phyloP scores from a whole-genome alignment of 345 rosid genomes.

The Corchorus capsularis region DNA sequence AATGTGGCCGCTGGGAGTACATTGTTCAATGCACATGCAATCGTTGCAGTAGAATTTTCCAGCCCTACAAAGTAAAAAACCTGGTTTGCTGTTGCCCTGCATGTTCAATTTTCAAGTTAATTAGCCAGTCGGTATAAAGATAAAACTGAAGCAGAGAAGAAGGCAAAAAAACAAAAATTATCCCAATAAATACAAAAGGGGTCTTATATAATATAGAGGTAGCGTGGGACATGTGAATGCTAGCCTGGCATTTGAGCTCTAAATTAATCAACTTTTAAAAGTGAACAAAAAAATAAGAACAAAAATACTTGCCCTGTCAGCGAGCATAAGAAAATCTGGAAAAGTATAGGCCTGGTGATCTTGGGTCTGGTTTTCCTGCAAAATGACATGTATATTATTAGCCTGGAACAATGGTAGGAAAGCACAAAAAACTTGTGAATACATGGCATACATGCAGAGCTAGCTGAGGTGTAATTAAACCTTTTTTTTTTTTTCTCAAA shows the following conservation, averaged over 20 bases:
- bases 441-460: constrained; percentile 15
- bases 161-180: neutral
- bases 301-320: constrained; percentile 66
- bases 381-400: neutral
- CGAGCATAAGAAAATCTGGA: constrained; percentile 74
- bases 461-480: neutral
- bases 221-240: neutral
- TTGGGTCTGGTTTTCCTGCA: constrained; percentile 81
- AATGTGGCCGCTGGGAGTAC: constrained; percentile 82
- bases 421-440: neutral
- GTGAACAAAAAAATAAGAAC: neutral
- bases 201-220: neutral
- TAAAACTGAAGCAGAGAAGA: neutral
- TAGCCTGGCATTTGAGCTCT: neutral
- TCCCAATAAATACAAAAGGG: neutral
- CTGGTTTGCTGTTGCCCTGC: constrained; percentile 77
- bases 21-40: constrained; percentile 84
- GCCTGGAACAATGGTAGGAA: neutral
- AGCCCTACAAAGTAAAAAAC: constrained; percentile 83
- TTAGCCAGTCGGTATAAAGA: neutral
- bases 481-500: neutral
- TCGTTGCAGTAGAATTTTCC: constrained; percentile 66
- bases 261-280: neutral
- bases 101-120: constrained; percentile 2
- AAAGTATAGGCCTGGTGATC: constrained; percentile 52